Percentiles rank a stretch among this genome's conserved stretches.
Conservation (phyloP, 305 asterid species). For the Rubia occidens region DNA sequence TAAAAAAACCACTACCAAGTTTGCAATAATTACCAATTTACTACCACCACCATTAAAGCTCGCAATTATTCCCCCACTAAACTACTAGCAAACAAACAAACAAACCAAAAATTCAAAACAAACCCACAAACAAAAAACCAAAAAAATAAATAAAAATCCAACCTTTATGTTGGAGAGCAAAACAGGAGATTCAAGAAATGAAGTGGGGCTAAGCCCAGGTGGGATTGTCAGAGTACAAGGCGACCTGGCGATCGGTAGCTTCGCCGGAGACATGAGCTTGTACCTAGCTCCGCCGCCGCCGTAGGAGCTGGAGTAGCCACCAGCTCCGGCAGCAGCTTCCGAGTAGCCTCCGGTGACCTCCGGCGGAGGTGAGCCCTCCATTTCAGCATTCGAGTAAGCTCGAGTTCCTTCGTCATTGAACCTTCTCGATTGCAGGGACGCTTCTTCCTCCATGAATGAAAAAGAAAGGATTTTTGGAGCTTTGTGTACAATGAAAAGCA, state of each 20-base stretch:
- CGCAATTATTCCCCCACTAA: slow-evolving; percentile 1
- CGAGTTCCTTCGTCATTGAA: not conserved
- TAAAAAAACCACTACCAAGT: not conserved
- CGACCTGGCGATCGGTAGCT: slow-evolving; percentile 96
- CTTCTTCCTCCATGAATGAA: slow-evolving; percentile 18
- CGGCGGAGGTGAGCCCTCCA: slow-evolving; percentile 4
- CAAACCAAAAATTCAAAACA: not conserved
- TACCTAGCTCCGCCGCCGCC: slow-evolving; percentile 54
- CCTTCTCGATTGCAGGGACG: slow-evolving; percentile 14
- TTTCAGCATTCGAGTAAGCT: slow-evolving; percentile 8
- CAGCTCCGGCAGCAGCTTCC: slow-evolving; percentile 13
- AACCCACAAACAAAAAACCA: slow-evolving; percentile 6
- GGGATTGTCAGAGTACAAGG: slow-evolving; percentile 64
- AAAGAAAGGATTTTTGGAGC: not conserved
- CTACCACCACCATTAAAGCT: not conserved
- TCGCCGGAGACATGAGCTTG: slow-evolving; percentile 91
- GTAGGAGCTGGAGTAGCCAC: slow-evolving; percentile 7
- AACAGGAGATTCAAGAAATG: slow-evolving; percentile 92
- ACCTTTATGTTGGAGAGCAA: slow-evolving; percentile 92
- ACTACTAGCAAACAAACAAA: not conserved
- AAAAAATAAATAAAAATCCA: slow-evolving; percentile 10
- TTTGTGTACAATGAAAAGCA: not conserved
- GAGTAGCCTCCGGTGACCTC: slow-evolving; percentile 11
- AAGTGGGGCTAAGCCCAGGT: slow-evolving; percentile 91
- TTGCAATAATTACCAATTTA: not conserved